Evolutionary conservation across 1,139 yeast species (phyloP).

Genomic region (Suzukiozyma palmioleophila): DNA sequence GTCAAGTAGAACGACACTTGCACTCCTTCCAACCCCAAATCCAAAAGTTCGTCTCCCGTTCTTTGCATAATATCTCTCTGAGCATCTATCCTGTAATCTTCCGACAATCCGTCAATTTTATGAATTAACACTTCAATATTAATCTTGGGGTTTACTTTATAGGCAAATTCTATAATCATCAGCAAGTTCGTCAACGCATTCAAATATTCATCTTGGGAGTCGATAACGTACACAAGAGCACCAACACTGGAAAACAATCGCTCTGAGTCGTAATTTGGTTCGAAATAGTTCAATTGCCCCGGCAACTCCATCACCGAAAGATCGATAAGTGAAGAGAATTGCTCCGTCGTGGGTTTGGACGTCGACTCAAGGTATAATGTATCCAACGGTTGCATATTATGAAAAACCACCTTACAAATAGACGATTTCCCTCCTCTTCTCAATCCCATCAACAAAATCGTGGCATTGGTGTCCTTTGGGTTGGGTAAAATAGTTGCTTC

Average conservation of each 20-base stretch:
- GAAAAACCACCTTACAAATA: conserved; percentile 91
- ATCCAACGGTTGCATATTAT: conserved; percentile 94
- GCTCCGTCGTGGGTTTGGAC: conserved; percentile 79
- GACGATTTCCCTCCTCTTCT: conserved; percentile 83
- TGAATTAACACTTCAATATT: conserved; percentile 92
- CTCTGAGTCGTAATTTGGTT: conserved; percentile 77
- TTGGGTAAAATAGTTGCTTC: conserved; percentile 28
- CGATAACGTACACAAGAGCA: conserved; percentile 92
- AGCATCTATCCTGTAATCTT: conserved; percentile 89
- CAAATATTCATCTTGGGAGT: conserved; percentile 90
- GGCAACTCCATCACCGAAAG: conserved; percentile 94
- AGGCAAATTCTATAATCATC: conserved; percentile 84
- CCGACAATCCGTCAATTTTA: conserved; percentile 91
- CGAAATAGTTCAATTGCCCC: conserved; percentile 87
- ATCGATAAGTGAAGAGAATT: conserved; percentile 74
- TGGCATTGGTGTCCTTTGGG: conserved; percentile 56
- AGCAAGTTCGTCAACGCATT: conserved; percentile 87
- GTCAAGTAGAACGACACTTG: conserved; percentile 89
- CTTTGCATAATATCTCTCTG: conserved; percentile 96
- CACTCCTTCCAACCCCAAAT: conserved; percentile 85
- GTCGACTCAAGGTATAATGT: conserved; percentile 89
- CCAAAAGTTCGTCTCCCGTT: conserved; percentile 87
- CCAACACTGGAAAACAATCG: conserved; percentile 78
- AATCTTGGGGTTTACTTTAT: conserved; percentile 77
- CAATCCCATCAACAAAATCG: conserved; percentile 80